phyloP scores from a whole-genome alignment of 352 stramenopile genomes.

The Phytophthora syringae region DNA sequence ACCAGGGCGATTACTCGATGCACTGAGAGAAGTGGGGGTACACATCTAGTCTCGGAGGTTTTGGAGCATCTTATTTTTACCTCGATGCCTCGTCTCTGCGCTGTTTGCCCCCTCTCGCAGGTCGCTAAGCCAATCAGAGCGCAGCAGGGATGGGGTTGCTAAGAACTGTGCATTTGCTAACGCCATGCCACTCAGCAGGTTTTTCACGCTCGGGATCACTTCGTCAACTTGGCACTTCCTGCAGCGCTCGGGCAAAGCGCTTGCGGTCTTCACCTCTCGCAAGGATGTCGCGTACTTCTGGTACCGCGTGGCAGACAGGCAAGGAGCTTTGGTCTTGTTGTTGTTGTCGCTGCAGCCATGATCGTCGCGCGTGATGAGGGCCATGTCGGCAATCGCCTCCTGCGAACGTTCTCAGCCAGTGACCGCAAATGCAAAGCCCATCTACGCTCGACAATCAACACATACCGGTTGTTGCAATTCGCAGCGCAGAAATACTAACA shows the following conservation, averaged over 20 bases:
- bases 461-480: no score
- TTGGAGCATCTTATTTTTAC: conserved; percentile 21
- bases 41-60: no score
- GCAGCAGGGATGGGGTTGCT: not conserved
- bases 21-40: not conserved
- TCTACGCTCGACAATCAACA: not conserved
- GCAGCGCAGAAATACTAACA: no score
- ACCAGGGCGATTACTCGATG: not conserved
- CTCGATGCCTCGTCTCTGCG: conserved; percentile 1
- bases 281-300: conserved; percentile 22
- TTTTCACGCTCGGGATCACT: not conserved
- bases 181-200: not conserved
- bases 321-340: conserved; percentile 8
- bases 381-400: conserved; percentile 11
- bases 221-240: conserved; percentile 6
- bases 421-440: not conserved
- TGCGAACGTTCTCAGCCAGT: conserved; percentile 20
- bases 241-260: conserved; percentile 23
- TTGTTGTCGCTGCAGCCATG: conserved; percentile 21
- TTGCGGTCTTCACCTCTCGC: conserved; percentile 20
- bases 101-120: conserved; percentile 13
- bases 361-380: conserved; percentile 9
- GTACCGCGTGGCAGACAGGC: conserved; percentile 26
- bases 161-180: no score
- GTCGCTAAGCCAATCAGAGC: conserved; percentile 14